Conservation (phyloP, 2,329 filamentous ascomycete species). For the Fusarium torulosum region DNA sequence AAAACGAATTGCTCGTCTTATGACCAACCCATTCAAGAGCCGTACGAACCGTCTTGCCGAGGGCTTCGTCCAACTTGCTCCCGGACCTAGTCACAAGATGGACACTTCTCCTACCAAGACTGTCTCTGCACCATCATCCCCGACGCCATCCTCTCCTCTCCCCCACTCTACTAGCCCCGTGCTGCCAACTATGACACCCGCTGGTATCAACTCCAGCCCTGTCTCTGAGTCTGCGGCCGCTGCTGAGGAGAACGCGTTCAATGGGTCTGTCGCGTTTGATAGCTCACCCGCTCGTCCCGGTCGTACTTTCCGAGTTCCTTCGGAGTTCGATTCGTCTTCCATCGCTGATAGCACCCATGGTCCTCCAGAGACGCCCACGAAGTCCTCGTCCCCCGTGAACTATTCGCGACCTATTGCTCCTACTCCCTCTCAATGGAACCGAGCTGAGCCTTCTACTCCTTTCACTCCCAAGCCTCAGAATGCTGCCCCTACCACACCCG, state of each 20-base stretch:
- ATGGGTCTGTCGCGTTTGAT: constrained; percentile 4
- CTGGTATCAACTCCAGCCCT: constrained; percentile 1
- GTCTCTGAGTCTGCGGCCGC: constrained; percentile 20
- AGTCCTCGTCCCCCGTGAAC: constrained; percentile 38
- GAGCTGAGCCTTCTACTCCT: constrained; percentile 43
- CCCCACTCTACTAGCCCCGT: constrained; percentile 25
- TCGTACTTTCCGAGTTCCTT: constrained; percentile 37
- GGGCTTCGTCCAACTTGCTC: constrained; percentile 49
- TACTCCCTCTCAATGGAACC: constrained; percentile 49
- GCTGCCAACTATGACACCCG: not conserved
- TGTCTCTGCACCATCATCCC: constrained; percentile 41
- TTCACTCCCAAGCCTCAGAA: constrained; percentile 29
- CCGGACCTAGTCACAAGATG: constrained; percentile 41
- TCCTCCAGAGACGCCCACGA: constrained; percentile 22
- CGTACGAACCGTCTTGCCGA: constrained; percentile 47
- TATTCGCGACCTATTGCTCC: constrained; percentile 47
- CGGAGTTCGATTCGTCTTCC: constrained; percentile 38
- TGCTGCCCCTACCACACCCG: constrained; percentile 8
- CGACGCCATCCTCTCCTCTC: constrained; percentile 41
- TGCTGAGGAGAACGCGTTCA: constrained; percentile 10
- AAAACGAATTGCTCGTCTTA: constrained; percentile 48
- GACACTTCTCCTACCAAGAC: constrained; percentile 48
- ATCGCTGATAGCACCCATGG: constrained; percentile 15
- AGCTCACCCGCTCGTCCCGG: constrained; percentile 32
- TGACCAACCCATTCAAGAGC: constrained; percentile 46